Percentiles rank a stretch among this genome's conserved stretches.
Conservation (phyloP, 805 yeast genomes). For the Lachancea waltii region DNA sequence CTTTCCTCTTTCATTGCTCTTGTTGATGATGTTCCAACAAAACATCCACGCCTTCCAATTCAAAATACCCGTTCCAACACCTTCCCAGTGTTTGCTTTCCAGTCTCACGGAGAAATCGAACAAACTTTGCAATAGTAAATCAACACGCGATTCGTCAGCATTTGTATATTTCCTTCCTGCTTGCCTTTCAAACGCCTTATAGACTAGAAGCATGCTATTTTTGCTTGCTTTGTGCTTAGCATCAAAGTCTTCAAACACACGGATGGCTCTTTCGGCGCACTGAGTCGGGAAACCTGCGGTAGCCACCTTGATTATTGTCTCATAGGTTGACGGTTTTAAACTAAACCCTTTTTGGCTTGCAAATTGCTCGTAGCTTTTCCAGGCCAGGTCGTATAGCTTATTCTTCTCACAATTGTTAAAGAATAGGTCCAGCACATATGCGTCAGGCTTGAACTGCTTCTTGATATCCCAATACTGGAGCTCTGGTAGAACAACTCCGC, state of each 20-base stretch:
- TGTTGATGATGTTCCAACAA: conserved; percentile 17
- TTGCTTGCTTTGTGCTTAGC: conserved; percentile 16
- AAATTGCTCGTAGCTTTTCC: conserved; percentile 12
- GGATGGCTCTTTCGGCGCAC: conserved; percentile 3
- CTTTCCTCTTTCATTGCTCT: conserved; percentile 12
- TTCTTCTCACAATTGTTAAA: conserved; percentile 3
- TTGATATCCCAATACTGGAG: conserved; percentile 6
- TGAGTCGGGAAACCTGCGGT: conserved; percentile 4
- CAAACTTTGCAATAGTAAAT: conserved; percentile 12
- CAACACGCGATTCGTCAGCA: conserved; percentile 9
- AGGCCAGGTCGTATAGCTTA: conserved; percentile 17
- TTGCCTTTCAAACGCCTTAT: conserved; percentile 23
- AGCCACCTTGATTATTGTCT: conserved; percentile 3
- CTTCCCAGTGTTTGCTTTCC: conserved; percentile 16
- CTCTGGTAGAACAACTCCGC: conserved; percentile 3
- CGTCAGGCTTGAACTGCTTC: neutral
- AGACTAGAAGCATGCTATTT: conserved; percentile 16
- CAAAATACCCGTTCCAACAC: conserved; percentile 10
- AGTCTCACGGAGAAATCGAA: conserved; percentile 14
- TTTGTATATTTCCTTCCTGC: conserved; percentile 16
- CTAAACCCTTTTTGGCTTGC: conserved; percentile 5
- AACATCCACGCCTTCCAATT: conserved; percentile 25
- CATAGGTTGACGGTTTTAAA: conserved; percentile 6
- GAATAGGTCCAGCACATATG: conserved; percentile 2
- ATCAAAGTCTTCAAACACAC: conserved; percentile 13